phyloP scores from a whole-genome alignment of 129 eudicot genomes.

The Chrysanthemum lavandulifolium region DNA sequence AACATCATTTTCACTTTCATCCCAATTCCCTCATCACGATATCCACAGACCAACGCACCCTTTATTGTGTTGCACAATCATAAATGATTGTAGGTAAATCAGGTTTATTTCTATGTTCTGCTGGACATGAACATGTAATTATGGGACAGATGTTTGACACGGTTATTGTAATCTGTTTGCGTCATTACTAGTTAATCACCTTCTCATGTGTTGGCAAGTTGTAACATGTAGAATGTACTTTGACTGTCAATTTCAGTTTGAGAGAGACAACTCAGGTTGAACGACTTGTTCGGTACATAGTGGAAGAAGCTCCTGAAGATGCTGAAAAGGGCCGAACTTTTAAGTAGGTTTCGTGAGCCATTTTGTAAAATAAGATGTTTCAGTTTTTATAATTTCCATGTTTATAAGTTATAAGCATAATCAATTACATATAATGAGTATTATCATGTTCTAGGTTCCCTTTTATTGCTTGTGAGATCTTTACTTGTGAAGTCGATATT shows the following conservation, averaged over 20 bases:
- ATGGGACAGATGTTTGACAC: neutral
- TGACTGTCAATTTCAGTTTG: conserved; percentile 51
- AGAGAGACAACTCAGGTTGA: conserved; percentile 74
- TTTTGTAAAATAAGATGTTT: conserved; percentile 11
- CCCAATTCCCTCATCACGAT: too few relatives aligned
- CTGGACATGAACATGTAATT: neutral
- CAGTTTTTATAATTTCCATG: conserved; percentile 16
- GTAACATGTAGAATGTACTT: neutral
- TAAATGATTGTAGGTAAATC: neutral
- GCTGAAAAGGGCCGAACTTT: conserved; percentile 71
- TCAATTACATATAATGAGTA: conserved; percentile 2
- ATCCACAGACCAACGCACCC: too few relatives aligned
- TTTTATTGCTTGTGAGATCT: conserved; percentile 91
- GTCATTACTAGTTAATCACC: neutral
- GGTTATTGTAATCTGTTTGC: neutral
- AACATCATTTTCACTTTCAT: too few relatives aligned
- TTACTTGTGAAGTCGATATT: conserved; percentile 93
- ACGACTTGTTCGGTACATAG: conserved; percentile 74
- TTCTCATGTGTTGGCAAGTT: neutral
- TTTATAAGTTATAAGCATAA: conserved; percentile 4
- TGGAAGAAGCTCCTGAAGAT: conserved; percentile 90
- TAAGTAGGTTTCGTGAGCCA: conserved; percentile 53
- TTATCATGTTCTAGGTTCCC: conserved; percentile 62
- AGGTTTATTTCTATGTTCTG: neutral
- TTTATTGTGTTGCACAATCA: conserved; percentile 8